phyloP scores from a whole-genome alignment of 129 eudicot species.

The Chrysanthemum lavandulifolium region DNA sequence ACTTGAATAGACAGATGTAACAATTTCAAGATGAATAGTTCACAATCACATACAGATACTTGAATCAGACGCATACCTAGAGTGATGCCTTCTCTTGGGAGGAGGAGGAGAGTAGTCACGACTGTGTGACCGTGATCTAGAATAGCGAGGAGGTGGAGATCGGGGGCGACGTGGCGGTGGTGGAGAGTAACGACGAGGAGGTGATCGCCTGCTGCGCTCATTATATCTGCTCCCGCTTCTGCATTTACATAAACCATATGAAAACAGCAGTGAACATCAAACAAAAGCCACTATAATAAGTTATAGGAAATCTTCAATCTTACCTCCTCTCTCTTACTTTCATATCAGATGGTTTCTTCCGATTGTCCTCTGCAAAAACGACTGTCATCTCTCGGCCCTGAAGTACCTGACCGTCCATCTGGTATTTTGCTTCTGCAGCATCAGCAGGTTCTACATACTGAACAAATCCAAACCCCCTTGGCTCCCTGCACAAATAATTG shows the following conservation, averaged over 20 bases:
- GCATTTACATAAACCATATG: neutral
- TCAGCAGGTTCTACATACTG: conserved; percentile 67
- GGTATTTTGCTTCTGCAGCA: conserved; percentile 58
- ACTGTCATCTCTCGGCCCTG: conserved; percentile 55
- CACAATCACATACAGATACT: neutral
- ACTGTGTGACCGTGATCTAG: conserved; percentile 27
- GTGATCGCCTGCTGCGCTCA: conserved; percentile 28
- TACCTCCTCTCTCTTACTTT: conserved; percentile 52
- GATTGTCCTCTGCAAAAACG: conserved; percentile 60
- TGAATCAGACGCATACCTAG: conserved; percentile 5
- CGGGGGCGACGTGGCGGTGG: conserved; percentile 16
- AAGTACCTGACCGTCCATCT: conserved; percentile 54
- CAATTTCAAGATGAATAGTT: neutral
- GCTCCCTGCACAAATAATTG: conserved; percentile 42
- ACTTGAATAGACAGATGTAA: neutral
- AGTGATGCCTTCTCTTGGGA: conserved; percentile 25
- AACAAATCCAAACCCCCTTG: conserved; percentile 79
- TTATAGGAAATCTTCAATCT: neutral
- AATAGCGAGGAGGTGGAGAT: conserved; percentile 25
- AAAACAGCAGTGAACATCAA: neutral
- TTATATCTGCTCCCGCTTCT: conserved; percentile 23
- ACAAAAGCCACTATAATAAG: neutral
- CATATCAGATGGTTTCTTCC: conserved; percentile 64
- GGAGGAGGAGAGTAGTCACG: conserved; percentile 24
- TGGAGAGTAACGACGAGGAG: conserved; percentile 24